phyloP scores from a whole-genome alignment of 73 alveolate species.

The Paraurostyla sp. region DNA sequence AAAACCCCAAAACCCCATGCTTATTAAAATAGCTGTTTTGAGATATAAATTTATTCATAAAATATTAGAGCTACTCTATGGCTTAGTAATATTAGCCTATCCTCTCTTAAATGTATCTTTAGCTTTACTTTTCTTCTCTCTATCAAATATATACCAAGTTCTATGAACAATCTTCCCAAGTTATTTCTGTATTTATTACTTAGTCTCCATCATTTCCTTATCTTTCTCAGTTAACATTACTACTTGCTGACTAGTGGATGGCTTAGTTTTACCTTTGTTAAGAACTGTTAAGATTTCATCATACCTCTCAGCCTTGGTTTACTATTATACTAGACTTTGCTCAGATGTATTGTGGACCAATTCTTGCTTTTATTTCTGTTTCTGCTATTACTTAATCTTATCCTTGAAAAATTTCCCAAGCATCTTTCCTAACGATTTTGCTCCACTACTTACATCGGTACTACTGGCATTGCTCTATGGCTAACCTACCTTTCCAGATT shows the following conservation, averaged over 20 bases:
- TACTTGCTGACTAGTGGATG: conserved; percentile 2
- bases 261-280: conserved; percentile 17
- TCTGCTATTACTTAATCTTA: not conserved
- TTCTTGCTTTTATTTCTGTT: not conserved
- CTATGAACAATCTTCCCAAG: conserved; percentile 43
- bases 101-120: conserved; percentile 34
- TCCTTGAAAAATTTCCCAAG: not conserved
- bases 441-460: too few relatives aligned
- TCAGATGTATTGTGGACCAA: not conserved
- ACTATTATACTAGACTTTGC: not conserved
- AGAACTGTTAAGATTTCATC: not conserved
- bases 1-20: too few relatives aligned
- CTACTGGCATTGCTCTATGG: too few relatives aligned
- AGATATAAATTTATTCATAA: not conserved
- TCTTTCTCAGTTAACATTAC: conserved; percentile 32
- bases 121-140: conserved; percentile 18
- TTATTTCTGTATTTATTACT: not conserved
- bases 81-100: not conserved
- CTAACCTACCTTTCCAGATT: not conserved
- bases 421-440: not conserved
- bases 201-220: conserved; percentile 7
- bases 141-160: conserved; percentile 51
- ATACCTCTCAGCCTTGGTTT: not conserved
- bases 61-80: not conserved
- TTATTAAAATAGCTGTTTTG: too few relatives aligned